Base-by-base conservation (phyloP, 176 grass and related monocot genomes). In the Otatea glauca region DNA sequence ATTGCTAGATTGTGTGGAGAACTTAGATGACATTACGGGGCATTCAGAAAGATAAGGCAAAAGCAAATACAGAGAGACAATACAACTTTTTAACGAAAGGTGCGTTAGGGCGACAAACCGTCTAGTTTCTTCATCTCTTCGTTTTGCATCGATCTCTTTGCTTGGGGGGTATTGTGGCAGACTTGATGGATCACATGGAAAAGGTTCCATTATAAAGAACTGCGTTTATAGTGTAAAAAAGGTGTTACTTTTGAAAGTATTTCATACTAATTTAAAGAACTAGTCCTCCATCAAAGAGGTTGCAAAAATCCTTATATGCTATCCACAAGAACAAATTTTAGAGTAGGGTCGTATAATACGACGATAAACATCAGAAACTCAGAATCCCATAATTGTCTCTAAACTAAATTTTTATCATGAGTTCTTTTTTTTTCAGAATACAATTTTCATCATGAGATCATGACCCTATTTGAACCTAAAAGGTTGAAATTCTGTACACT, bases 131-230 rank as follows among this genome's bases (percentile, higher is more conserved):
- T 94, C 92, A 45, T 94, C 92, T 81, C 92, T 88, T 75, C 81
- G 77, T 90, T 94, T 94, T 51, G 92, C 92, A 61, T 94, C 92
- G 81, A 94, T 92, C 81, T 94, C 92, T 82, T 94, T 94, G 88
- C 92, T 92, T 44, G 92, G 92, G 42, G 92, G 88, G 59, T 94
- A 94, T 65, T 94, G 90, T 23, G 92, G 92, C 17, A 94, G 45
- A 90, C 90, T 94, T 47, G 90, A 88, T 45, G 92, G 92, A 60
- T 94, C 92, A 32, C 92, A 94, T 21, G 87, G 85, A 84, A 61
- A 78, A 53, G 92, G 92, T 68, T 94, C 92, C 9, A 78, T 92
- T 89, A 79, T 83, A 70, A 94, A 94, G 85, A 94, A 94, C 92
- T 94, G 87, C 74, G 14, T 74, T 55, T 41, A 68, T 48, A 66